These are phyloP conservation scores for Trichocladium uniseriatum DNA, from an alignment of 495 filamentous ascomycete genomes.

Conservation along the genomic window DNA sequence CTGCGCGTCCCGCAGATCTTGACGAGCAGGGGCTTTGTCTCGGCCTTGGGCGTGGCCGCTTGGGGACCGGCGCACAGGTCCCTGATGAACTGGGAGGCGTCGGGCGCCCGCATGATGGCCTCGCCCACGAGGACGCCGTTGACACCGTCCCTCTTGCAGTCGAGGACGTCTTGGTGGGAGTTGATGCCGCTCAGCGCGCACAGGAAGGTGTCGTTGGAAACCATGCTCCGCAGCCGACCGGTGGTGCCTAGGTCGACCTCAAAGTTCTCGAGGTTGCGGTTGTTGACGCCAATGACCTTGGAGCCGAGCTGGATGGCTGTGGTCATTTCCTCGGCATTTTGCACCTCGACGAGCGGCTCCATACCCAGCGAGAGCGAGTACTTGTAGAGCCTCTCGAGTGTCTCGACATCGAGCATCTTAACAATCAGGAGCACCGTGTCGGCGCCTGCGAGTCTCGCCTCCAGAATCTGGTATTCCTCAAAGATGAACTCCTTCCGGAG, in stretches of 20 bases:
- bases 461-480: conserved; percentile 95
- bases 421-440: conserved; percentile 96
- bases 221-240: conserved; percentile 76
- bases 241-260: conserved; percentile 95
- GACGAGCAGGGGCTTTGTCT: conserved; percentile 49
- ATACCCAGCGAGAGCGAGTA: conserved; percentile 89
- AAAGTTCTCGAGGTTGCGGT: conserved; percentile 89
- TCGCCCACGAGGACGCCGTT: conserved; percentile 92
- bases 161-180: conserved; percentile 78
- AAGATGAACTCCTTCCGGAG: conserved; percentile 97
- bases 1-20: conserved; percentile 96
- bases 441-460: conserved; percentile 85
- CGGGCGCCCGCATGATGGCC: conserved; percentile 86
- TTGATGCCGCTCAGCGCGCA: conserved; percentile 93
- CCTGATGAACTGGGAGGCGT: conserved; percentile 64
- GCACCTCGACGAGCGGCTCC: conserved; percentile 96
- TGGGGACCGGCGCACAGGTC: conserved; percentile 59
- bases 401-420: conserved; percentile 80
- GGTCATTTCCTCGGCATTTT: conserved; percentile 87
- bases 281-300: conserved; percentile 97
- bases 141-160: conserved; percentile 80
- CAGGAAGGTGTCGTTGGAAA: conserved; percentile 77
- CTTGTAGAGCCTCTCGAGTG: conserved; percentile 70
- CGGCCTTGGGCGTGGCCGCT: conserved; percentile 19
- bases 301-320: conserved; percentile 77